Evolutionary conservation across 1,139 yeast genomes (phyloP), one percentile per base, ranked within the genome.

Genomic region (Scheffersomyces stambukii): DNA sequence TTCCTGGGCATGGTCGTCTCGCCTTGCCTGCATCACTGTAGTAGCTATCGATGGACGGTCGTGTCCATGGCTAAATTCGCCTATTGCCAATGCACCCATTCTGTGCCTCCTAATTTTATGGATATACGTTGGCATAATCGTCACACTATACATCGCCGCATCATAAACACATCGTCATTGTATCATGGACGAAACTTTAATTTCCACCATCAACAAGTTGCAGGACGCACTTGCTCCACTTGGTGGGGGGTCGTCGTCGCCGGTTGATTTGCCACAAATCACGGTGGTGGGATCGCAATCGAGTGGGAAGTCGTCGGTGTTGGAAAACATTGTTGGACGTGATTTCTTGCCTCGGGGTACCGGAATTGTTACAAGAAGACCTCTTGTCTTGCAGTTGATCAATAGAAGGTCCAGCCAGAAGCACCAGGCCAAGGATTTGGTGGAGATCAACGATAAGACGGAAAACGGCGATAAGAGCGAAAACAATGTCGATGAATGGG

Each of bases 271-370:
- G 46, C 97, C 97, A 15, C 96, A 89, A 59, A 89, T 89, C 49
- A 88, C 96, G 4, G 97, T 89, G 19, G 96, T 89, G 23, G 96
- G 97, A 24, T 86, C 96, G 2, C 97, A 89, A 57, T 84, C 95
- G 23, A 77, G 91, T 43, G 97, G 96, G 45, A 89, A 89, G 57
- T 82, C 95, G 20, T 86, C 96, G 5, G 96, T 89, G 9, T 69
- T 89, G 44, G 96, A 89, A 55, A 88, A 89, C 57, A 83, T 89
- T 43, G 96, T 89, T 26, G 96, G 96, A 10, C 75, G 96, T 51
- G 96, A 89, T 60, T 89, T 89, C 60, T 67, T 89, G 43, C 97
- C 97, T 35, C 72, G 96, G 62, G 96, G 96, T 36, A 83, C 96
- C 3, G 96, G 96, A 45, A 89, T 89, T 53, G 96, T 89, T 35